phyloP scores from a whole-genome alignment of 2,329 filamentous ascomycete species.

The Fusarium sambucinum region DNA sequence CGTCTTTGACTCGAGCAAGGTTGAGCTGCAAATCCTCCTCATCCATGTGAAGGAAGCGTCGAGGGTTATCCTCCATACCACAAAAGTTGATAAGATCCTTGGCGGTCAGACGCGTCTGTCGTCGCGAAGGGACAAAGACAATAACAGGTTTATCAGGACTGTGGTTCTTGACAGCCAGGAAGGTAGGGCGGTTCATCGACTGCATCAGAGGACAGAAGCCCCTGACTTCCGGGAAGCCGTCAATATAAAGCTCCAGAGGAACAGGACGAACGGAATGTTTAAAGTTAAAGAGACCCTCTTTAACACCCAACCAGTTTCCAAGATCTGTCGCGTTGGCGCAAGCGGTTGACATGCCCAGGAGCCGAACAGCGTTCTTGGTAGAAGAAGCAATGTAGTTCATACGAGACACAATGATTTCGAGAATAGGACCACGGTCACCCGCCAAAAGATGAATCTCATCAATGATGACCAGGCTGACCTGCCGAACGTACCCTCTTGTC shows the following conservation, averaged over 20 bases:
- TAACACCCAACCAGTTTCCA: slow-evolving; percentile 96
- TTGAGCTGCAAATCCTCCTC: slow-evolving; percentile 94
- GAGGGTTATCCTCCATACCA: slow-evolving; percentile 97
- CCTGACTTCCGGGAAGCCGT: slow-evolving; percentile 93
- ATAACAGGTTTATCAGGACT: slow-evolving; percentile 97
- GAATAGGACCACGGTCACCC: slow-evolving; percentile 94
- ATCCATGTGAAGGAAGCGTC: slow-evolving; percentile 91
- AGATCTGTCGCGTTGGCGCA: slow-evolving; percentile 96
- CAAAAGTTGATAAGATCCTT: slow-evolving; percentile 98
- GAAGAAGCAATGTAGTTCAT: slow-evolving; percentile 99
- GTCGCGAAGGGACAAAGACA: slow-evolving; percentile 94
- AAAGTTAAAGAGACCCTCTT: slow-evolving; percentile 96
- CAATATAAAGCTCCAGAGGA: slow-evolving; percentile 94
- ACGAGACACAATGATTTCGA: slow-evolving; percentile 92
- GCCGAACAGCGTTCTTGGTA: slow-evolving; percentile 86
- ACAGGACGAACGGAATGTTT: slow-evolving; percentile 96
- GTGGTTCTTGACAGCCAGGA: slow-evolving; percentile 95
- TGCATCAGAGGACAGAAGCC: slow-evolving; percentile 99
- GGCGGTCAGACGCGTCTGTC: slow-evolving; percentile 93
- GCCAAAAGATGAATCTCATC: slow-evolving; percentile 99
- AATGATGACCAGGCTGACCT: slow-evolving; percentile 96
- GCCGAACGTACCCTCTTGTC: slow-evolving; percentile 93
- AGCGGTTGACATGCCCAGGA: slow-evolving; percentile 99
- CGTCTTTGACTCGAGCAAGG: slow-evolving; percentile 90
- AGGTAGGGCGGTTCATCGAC: slow-evolving; percentile 98